Evolutionary conservation across 345 rosid genomes (phyloP), one percentile per base, ranked within the genome.

Genomic region (Boechera divaricarpa): DNA sequence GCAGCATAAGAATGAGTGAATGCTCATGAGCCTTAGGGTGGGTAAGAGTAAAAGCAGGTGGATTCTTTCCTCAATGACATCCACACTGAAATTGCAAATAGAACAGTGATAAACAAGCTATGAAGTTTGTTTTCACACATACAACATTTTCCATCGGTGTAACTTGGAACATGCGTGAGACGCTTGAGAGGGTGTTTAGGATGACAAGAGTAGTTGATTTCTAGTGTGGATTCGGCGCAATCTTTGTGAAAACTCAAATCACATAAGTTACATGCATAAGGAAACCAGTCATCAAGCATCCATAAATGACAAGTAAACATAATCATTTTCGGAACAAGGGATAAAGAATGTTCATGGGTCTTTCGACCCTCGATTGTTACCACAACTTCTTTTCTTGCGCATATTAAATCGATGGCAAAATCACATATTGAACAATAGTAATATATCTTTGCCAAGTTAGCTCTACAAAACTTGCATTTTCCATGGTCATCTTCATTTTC

Each of bases 161-260:
- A 21, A 39, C 16, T 21, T 3, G 33, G 49, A 24, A 21, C 6
- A 62, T 2, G 18, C 4, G 49, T 62, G 24, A 64, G 31, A 29
- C 31, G 35, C 32, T 44, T 44, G 3, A 64, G 24, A 4, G 13
- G 10, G n/a, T 67, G 47, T 10, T 51, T 16, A 33, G 59, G 71
- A 67, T 67, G 71, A 49, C 45, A 48, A 36, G 32, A 21, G 5
- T 61, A 39, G 4, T 61, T 39, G 16, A 61, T 61, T 3, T 61
- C 32, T 5, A 33, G 71, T 10, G 10, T 10, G 0, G 71, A 67
- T 67, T 67, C 71, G 0, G 47, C 47, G 12, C 59, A 67, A 48
- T 67, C 59, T 67, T 67, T 67, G n/a, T 65, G 56, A 44, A 47
- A 47, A 0, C 18, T 65, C 15, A 65, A 29, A 29, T 65, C 56